phyloP scores from a whole-genome alignment of 768 basidiomycete genomes.

The Scleroderma bovista region DNA sequence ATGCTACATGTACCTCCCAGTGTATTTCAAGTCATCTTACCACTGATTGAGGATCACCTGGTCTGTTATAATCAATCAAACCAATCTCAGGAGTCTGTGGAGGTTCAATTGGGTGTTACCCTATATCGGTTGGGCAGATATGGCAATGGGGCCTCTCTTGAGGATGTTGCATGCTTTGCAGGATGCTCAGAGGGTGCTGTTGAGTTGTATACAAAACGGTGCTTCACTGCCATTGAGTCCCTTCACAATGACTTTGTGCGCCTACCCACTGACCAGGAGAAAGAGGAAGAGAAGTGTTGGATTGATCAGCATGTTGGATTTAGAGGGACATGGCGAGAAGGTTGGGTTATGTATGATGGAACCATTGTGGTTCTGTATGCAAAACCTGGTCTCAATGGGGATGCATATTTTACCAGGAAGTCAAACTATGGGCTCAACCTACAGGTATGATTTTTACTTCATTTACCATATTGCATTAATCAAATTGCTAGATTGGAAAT shows the following conservation, averaged over 20 bases:
- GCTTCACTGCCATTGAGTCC: slow-evolving; percentile 26
- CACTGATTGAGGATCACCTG: background rate
- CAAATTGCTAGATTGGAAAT: slow-evolving; percentile 36
- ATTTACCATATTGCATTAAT: too few species aligned
- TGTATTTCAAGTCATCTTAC: background rate
- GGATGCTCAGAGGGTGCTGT: slow-evolving; percentile 20
- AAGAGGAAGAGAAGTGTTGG: slow-evolving; percentile 35
- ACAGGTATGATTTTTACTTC: slow-evolving; percentile 10
- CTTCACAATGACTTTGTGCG: slow-evolving; percentile 30
- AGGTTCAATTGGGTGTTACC: slow-evolving; percentile 25
- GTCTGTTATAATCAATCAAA: slow-evolving; percentile 19
- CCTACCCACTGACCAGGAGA: slow-evolving; percentile 24
- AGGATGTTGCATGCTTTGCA: slow-evolving; percentile 4
- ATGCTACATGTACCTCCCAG: background rate
- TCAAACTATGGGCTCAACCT: slow-evolving; percentile 31
- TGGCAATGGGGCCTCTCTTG: slow-evolving; percentile 23
- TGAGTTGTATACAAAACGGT: slow-evolving; percentile 22
- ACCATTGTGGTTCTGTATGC: slow-evolving; percentile 16
- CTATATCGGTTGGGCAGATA: slow-evolving; percentile 25
- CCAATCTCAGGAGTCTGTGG: slow-evolving; percentile 25
- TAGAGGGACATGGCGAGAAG: slow-evolving; percentile 28
- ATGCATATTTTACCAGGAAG: slow-evolving; percentile 33
- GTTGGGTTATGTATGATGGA: slow-evolving; percentile 33
- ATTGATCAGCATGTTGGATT: slow-evolving; percentile 29
- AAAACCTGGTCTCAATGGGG: slow-evolving; percentile 27